phyloP scores from a whole-genome alignment of 208 protist species.

The Kentomonas sorsogonicus region DNA sequence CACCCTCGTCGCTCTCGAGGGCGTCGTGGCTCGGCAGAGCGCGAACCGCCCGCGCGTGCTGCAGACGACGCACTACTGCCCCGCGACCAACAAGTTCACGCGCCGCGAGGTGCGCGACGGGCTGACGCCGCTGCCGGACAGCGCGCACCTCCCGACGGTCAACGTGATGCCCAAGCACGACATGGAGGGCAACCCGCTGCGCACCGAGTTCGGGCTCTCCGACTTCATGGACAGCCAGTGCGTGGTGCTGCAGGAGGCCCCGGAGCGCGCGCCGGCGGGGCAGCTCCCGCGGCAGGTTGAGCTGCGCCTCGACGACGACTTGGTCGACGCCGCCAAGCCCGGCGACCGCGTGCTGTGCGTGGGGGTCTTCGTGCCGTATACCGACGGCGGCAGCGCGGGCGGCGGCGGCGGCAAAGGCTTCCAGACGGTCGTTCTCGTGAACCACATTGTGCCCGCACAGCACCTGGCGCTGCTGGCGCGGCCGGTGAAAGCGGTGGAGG shows the following conservation, averaged over 20 bases:
- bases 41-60: conserved; percentile 73
- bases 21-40: conserved; percentile 96
- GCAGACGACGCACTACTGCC: conserved; percentile 96
- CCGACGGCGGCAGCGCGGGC: conserved; percentile 53
- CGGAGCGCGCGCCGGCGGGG: conserved; percentile 96
- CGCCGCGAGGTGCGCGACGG: conserved; percentile 93
- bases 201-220: conserved; percentile 97
- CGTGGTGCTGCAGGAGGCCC: conserved; percentile 96
- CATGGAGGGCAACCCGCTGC: conserved; percentile 93
- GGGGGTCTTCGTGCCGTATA: conserved; percentile 95
- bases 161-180: conserved; percentile 92
- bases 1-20: conserved; percentile 94
- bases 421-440: conserved; percentile 93
- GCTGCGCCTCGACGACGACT: conserved; percentile 95
- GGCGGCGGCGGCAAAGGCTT: conserved; percentile 77
- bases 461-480: conserved; percentile 44
- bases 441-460: conserved; percentile 80
- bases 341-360: conserved; percentile 94
- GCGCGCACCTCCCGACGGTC: conserved; percentile 81
- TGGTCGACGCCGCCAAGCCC: conserved; percentile 97
- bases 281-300: conserved; percentile 98
- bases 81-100: conserved; percentile 84
- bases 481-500: conserved; percentile 42
- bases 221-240: conserved; percentile 96
- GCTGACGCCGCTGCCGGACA: conserved; percentile 89